A percentile compares a stretch with the other conserved stretches of the same genome.
Evolutionary conservation across 2,329 filamentous ascomycete genomes (phyloP).

Genomic region (Cytospora leucostoma): DNA sequence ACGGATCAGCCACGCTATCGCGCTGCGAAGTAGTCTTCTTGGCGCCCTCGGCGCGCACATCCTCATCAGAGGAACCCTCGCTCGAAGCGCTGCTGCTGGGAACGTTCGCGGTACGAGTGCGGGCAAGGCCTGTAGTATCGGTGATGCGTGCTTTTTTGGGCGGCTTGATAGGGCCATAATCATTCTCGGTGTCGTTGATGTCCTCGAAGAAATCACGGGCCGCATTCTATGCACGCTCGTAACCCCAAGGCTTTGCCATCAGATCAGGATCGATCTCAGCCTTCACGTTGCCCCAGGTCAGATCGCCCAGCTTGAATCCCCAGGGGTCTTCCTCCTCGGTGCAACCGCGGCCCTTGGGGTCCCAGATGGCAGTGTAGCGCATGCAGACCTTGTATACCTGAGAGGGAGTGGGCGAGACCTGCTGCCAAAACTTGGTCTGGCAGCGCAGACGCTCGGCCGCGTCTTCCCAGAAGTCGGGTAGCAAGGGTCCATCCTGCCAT

Average conservation of each 20-base stretch:
- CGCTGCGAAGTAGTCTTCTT: background rate
- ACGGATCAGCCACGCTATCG: background rate
- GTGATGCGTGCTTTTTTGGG: background rate
- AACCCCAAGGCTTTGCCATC: constrained; percentile 25
- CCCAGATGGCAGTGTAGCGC: constrained; percentile 20
- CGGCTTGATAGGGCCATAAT: constrained; percentile 21
- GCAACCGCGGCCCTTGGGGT: constrained; percentile 20
- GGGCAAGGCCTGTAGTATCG: background rate
- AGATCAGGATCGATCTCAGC: constrained; percentile 23
- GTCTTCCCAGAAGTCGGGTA: constrained; percentile 12
- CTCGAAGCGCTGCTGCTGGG: background rate
- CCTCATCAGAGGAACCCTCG: background rate
- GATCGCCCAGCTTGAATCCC: constrained; percentile 17
- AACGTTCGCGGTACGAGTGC: background rate
- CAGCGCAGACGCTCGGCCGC: constrained; percentile 15
- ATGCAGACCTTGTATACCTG: constrained; percentile 21
- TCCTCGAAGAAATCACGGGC: constrained; percentile 24
- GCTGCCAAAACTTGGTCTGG: constrained; percentile 7
- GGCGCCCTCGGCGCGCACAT: background rate
- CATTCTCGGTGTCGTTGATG: constrained; percentile 19
- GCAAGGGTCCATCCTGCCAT: constrained; percentile 21
- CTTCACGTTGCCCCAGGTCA: constrained; percentile 25
- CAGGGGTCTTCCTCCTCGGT: constrained; percentile 13
- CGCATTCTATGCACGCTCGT: constrained; percentile 27
- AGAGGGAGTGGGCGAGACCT: background rate